Percentiles rank a stretch among this genome's conserved stretches.
phyloP scores from a whole-genome alignment of 768 basidiomycete species.

The Mycena crocata region DNA sequence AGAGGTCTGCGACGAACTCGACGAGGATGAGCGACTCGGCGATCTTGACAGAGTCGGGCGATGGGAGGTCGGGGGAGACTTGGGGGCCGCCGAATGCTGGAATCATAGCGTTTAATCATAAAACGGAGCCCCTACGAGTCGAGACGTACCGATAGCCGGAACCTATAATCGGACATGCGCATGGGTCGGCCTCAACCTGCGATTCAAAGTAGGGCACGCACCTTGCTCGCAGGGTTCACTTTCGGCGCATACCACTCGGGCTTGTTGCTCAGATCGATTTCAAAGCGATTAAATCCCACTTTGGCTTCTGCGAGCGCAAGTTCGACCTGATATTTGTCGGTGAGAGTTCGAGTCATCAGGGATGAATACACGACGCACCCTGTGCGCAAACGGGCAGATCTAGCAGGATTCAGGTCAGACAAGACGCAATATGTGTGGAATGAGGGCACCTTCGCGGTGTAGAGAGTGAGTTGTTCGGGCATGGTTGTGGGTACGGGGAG shows the following conservation, averaged over 20 bases:
- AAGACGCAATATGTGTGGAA: too few species aligned
- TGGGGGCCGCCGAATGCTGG: slow-evolving; percentile 72
- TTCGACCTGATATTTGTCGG: slow-evolving; percentile 53
- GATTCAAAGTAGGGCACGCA: slow-evolving; percentile 35
- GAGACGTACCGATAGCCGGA: slow-evolving; percentile 17
- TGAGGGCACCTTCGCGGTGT: slow-evolving; percentile 56
- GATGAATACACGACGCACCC: slow-evolving; percentile 50
- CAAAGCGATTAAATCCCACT: slow-evolving; percentile 59
- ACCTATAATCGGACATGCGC: not conserved
- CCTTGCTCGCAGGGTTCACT: slow-evolving; percentile 77
- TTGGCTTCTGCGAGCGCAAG: slow-evolving; percentile 71
- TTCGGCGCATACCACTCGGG: slow-evolving; percentile 76
- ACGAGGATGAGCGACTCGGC: slow-evolving; percentile 75
- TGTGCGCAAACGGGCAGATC: slow-evolving; percentile 71
- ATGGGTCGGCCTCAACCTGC: too few species aligned
- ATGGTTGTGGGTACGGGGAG: slow-evolving; percentile 19
- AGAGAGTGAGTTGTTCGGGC: slow-evolving; percentile 54
- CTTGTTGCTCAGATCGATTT: slow-evolving; percentile 74
- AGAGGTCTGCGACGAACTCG: slow-evolving; percentile 75
- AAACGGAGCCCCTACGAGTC: too few species aligned
- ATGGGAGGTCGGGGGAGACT: slow-evolving; percentile 65
- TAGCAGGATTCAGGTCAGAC: slow-evolving; percentile 35
- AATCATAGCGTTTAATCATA: not conserved
- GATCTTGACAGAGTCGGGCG: slow-evolving; percentile 69
- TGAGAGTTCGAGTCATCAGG: not conserved